phyloP scores from a whole-genome alignment of 208 protist species.

The Leishmania mexicana region DNA sequence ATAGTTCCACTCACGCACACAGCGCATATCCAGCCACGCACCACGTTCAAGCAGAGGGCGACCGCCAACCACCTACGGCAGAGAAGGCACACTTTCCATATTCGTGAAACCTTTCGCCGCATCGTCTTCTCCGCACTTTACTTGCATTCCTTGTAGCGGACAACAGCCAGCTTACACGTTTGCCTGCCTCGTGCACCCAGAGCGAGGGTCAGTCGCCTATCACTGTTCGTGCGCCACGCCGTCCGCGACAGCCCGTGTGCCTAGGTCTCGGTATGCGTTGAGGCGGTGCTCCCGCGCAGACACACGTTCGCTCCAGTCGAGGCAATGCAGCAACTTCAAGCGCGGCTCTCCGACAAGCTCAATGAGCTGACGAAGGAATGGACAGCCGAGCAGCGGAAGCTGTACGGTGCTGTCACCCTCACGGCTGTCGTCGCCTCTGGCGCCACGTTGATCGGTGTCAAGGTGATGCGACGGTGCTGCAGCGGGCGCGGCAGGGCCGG shows the following conservation, averaged over 20 bases:
- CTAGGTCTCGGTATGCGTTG: background rate
- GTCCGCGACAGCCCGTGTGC: background rate
- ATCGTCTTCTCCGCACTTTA: background rate
- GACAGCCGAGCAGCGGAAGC: conserved; percentile 18
- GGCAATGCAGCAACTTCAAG: background rate
- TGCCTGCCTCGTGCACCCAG: background rate
- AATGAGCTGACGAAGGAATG: conserved; percentile 7
- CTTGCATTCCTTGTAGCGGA: background rate
- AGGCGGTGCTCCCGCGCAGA: background rate
- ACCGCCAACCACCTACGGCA: background rate
- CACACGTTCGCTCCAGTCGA: background rate
- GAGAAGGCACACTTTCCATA: background rate
- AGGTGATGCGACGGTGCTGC: background rate
- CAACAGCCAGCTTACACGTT: background rate
- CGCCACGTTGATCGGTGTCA: conserved; percentile 2
- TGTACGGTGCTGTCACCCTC: conserved; percentile 14
- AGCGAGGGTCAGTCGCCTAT: background rate
- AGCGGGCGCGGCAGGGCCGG: background rate
- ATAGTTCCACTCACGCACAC: background rate
- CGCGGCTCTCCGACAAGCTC: background rate
- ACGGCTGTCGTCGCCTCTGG: conserved; percentile 16
- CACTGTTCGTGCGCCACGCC: background rate
- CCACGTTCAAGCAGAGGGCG: background rate
- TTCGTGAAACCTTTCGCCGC: background rate
- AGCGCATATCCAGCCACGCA: background rate